Evolutionary conservation across 2,329 filamentous ascomycete genomes (phyloP).

Genomic region (Monilinia fructicola): DNA sequence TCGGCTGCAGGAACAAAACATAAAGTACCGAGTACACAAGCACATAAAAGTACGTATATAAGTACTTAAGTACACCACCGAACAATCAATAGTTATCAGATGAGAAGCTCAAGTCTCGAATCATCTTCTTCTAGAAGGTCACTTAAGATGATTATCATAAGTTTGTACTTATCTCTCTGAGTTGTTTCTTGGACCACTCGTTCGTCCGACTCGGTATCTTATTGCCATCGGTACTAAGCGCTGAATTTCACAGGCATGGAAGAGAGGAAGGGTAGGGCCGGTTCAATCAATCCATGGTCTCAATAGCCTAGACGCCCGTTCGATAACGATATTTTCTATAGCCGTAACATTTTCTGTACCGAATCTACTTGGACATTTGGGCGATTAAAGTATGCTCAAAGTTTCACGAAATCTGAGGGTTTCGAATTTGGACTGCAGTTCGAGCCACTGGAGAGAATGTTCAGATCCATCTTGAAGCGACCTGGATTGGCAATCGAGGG

Average conservation of each 20-base stretch:
- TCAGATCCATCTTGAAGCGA: background rate
- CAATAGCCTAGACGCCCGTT: background rate
- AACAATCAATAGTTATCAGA: background rate
- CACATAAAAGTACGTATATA: too few species aligned
- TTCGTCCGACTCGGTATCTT: constrained; percentile 3
- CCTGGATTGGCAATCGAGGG: background rate
- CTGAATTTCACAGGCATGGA: background rate
- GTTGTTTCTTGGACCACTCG: background rate
- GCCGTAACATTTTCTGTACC: background rate
- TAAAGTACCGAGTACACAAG: background rate
- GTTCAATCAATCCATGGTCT: background rate
- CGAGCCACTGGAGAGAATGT: background rate
- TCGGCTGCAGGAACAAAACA: background rate
- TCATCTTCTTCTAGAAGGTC: background rate
- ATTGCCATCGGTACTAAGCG: background rate
- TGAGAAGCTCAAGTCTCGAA: background rate
- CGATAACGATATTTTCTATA: background rate
- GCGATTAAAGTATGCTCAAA: background rate
- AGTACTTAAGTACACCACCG: background rate
- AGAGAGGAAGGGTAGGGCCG: background rate
- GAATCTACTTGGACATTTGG: background rate
- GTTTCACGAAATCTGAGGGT: background rate
- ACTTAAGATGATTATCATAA: background rate
- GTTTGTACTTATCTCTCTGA: constrained; percentile 4
- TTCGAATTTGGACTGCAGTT: background rate